Evolutionary conservation across 139 green algal species (phyloP).

Genomic region (Chlamydomonas schloesseri): DNA sequence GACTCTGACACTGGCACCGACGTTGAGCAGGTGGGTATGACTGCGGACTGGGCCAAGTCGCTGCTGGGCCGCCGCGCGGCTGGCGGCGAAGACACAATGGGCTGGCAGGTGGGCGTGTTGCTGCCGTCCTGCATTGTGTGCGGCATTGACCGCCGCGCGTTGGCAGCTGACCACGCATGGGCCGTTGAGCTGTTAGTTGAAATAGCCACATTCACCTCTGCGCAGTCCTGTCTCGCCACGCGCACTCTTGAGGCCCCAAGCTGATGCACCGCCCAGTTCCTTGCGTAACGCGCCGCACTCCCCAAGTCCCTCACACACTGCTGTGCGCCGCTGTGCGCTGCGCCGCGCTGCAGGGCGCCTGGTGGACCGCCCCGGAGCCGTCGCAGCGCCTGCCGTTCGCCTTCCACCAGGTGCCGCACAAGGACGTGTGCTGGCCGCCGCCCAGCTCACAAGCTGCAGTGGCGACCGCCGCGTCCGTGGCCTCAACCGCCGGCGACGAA

Average conservation of each 20-base stretch:
- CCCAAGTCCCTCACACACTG: not conserved
- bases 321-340: not conserved
- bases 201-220: not conserved
- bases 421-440: constrained; percentile 20
- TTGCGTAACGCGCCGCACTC: too few species aligned
- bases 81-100: not conserved
- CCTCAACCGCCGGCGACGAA: too few species aligned
- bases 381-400: not conserved
- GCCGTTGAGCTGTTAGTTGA: not conserved
- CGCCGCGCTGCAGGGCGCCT: not conserved
- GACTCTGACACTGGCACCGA: too few species aligned
- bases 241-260: too few species aligned
- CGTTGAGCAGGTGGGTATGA: constrained; percentile 18
- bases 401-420: constrained; percentile 29
- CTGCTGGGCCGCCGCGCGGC: not conserved
- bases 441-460: too few species aligned
- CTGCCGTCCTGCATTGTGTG: too few species aligned
- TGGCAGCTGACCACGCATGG: too few species aligned
- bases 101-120: constrained; percentile 26
- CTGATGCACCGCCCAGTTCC: not conserved
- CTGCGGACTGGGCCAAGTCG: constrained; percentile 37
- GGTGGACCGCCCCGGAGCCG: not conserved
- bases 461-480: too few species aligned
- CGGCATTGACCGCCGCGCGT: too few species aligned
- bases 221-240: too few species aligned